These are phyloP conservation scores for Phyllosticta ampelicida DNA, from an alignment of 2,329 filamentous ascomycete species.

Conservation along the genomic window DNA sequence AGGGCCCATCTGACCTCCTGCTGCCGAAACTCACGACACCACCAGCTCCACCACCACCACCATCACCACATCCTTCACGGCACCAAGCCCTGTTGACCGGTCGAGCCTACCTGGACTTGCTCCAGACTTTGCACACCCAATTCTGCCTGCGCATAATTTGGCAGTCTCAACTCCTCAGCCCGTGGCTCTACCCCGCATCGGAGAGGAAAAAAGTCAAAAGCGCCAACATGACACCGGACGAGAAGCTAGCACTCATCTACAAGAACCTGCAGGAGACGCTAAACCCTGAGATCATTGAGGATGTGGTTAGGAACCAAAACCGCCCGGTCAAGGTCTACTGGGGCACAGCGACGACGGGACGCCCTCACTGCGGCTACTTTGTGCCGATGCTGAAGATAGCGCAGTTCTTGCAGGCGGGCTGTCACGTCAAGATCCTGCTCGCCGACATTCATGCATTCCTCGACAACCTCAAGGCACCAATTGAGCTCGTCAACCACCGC, in stretches of 20 bases:
- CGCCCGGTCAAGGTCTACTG: conserved; percentile 71
- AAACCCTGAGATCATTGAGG: conserved; percentile 73
- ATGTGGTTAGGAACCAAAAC: conserved; percentile 57
- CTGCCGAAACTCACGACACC: background rate
- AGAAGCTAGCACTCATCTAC: conserved; percentile 65
- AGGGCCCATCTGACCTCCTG: background rate
- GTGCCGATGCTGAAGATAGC: conserved; percentile 83
- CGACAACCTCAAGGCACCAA: conserved; percentile 74
- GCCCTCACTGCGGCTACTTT: conserved; percentile 83
- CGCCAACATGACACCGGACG: conserved; percentile 25
- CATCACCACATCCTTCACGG: background rate
- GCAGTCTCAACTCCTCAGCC: background rate
- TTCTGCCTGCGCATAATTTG: background rate
- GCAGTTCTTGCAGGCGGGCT: conserved; percentile 74
- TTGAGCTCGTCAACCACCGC: conserved; percentile 74
- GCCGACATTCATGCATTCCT: conserved; percentile 58
- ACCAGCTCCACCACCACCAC: no score
- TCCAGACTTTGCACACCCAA: background rate
- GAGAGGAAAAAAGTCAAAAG: background rate
- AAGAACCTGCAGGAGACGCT: conserved; percentile 74
- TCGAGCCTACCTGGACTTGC: background rate
- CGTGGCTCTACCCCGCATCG: background rate
- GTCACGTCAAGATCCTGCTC: conserved; percentile 68
- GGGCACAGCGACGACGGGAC: conserved; percentile 79
- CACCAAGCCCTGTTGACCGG: background rate